These are phyloP conservation scores for Hansenula sp. DNA, from an alignment of 1,139 yeast genomes.

Conservation along the genomic window DNA sequence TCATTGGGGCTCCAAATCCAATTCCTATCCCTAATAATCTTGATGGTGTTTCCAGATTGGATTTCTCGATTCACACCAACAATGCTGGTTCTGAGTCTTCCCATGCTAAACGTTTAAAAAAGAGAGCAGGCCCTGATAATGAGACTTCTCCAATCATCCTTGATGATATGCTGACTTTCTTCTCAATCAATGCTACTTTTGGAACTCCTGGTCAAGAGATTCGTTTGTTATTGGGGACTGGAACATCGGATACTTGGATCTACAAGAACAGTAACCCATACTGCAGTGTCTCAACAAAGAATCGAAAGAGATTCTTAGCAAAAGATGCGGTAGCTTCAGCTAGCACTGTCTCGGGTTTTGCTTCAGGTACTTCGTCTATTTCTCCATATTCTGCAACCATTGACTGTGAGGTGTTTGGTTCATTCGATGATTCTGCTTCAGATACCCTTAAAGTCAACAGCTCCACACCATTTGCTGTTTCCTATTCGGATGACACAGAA, in stretches of 20 bases:
- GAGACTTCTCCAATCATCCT: not conserved
- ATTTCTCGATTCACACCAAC: not conserved
- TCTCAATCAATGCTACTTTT: not conserved
- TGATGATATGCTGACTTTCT: not conserved
- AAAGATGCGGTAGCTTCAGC: too few relatives aligned
- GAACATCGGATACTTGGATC: not conserved
- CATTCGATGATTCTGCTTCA: too few relatives aligned
- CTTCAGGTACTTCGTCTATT: not conserved
- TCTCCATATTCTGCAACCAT: too few relatives aligned
- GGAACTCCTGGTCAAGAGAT: not conserved
- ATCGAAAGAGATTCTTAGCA: not conserved
- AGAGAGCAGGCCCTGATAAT: not conserved
- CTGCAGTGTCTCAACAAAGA: not conserved
- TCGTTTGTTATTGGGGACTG: not conserved
- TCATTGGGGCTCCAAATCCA: too few relatives aligned
- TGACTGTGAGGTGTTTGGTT: too few relatives aligned
- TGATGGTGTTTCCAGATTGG: not conserved
- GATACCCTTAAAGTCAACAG: not conserved
- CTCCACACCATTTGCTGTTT: not conserved
- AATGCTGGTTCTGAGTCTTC: not conserved
- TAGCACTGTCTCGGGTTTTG: too few relatives aligned
- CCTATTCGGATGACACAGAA: slow-evolving; percentile 2
- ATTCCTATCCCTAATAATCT: too few relatives aligned
- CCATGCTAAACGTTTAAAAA: not conserved
- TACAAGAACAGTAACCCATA: not conserved